Evolutionary conservation across 1,284 basidiomycete genomes (phyloP).

Genomic region (Irpex rosettiformis): DNA sequence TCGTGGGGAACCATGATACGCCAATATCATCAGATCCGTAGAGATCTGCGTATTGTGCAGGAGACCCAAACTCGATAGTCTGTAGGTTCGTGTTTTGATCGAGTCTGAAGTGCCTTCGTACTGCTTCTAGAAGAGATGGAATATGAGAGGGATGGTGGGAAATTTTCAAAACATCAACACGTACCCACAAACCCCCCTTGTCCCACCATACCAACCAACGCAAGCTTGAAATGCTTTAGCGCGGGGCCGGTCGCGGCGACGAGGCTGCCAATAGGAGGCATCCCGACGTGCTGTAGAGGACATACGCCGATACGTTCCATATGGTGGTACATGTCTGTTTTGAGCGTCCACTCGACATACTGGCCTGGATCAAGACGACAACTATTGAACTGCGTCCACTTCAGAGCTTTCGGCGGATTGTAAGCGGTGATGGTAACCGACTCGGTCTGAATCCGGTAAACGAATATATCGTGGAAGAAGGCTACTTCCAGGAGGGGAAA

Average conservation of each 20-base stretch:
- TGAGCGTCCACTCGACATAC: conserved; percentile 13
- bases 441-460: conserved; percentile 9
- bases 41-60: conserved; percentile 13
- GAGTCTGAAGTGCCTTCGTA: conserved; percentile 4
- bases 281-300: conserved; percentile 15
- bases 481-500: conserved; percentile 12
- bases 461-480: conserved; percentile 12
- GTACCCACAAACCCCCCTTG: conserved; percentile 14
- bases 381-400: conserved; percentile 12
- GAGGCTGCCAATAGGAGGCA: conserved; percentile 7
- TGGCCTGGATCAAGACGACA: conserved; percentile 11
- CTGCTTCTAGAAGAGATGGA: background rate
- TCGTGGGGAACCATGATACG: conserved; percentile 14
- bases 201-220: conserved; percentile 11
- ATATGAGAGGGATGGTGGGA: background rate
- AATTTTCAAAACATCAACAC: background rate
- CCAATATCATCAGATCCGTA: conserved; percentile 16
- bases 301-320: conserved; percentile 12
- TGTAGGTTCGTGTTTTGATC: conserved; percentile 6
- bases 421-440: conserved; percentile 1
- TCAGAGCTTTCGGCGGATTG: conserved; percentile 1
- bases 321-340: background rate
- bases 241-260: conserved; percentile 7
- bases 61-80: conserved; percentile 17
- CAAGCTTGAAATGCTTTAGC: conserved; percentile 15